phyloP scores from a whole-genome alignment of 2,329 filamentous ascomycete genomes.

The Dactylella cylindrospora region DNA sequence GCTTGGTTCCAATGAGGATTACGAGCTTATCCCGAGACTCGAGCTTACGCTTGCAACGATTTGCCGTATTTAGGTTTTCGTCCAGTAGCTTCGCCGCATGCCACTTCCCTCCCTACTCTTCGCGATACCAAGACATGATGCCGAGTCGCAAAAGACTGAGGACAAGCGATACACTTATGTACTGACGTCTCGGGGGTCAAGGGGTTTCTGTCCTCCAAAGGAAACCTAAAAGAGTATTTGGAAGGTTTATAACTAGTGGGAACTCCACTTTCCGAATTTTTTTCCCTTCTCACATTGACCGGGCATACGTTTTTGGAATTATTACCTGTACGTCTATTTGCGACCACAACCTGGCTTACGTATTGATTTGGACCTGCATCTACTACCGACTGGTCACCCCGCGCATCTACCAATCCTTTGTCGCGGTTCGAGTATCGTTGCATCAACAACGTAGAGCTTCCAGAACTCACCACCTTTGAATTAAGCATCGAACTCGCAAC shows the following conservation, averaged over 20 bases:
- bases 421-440: conserved; percentile 8
- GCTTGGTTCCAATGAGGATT: too few species aligned
- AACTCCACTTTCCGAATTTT: conserved; percentile 7
- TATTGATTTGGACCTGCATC: conserved; percentile 5
- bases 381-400: neutral
- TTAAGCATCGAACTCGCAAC: too few species aligned
- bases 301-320: conserved; percentile 22
- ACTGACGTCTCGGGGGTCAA: conserved; percentile 29
- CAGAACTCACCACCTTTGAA: too few species aligned
- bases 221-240: conserved; percentile 24
- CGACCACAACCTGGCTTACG: conserved; percentile 7
- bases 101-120: too few species aligned
- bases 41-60: conserved; percentile 15
- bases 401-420: conserved; percentile 10
- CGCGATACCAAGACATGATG: conserved; percentile 13
- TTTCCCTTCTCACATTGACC: neutral
- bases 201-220: conserved; percentile 12
- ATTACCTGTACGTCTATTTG: neutral
- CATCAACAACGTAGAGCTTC: conserved; percentile 2
- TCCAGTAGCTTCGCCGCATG: conserved; percentile 1
- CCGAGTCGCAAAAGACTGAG: too few species aligned
- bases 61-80: conserved; percentile 8
- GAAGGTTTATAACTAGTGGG: conserved; percentile 37
- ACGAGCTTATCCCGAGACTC: too few species aligned
- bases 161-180: neutral